phyloP scores from a whole-genome alignment of 495 filamentous ascomycete genomes.

The Apiosordaria backusii region DNA sequence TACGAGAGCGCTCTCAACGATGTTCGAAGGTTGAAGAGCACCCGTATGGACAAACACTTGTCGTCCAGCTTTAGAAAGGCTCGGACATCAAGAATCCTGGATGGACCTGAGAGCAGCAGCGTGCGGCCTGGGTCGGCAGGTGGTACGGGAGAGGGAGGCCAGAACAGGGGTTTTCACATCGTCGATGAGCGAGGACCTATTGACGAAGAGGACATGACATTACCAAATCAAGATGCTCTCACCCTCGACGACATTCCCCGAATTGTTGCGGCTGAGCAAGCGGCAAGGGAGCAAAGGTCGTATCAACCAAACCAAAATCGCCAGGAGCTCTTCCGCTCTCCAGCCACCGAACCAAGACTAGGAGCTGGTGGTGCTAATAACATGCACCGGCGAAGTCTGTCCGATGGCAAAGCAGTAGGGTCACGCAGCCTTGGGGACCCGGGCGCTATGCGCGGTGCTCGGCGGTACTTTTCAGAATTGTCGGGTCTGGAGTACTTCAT shows the following conservation, averaged over 20 bases:
- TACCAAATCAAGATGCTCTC: constrained; percentile 85
- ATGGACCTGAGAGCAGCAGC: constrained; percentile 78
- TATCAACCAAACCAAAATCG: constrained; percentile 75
- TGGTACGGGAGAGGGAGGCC: constrained; percentile 53
- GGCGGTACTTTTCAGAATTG: constrained; percentile 93
- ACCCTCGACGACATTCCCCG: constrained; percentile 97
- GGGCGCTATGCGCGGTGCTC: constrained; percentile 51
- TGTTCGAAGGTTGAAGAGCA: constrained; percentile 85
- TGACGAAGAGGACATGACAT: constrained; percentile 70
- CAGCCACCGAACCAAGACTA: constrained; percentile 61
- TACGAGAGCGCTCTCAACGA: constrained; percentile 96
- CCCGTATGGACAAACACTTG: constrained; percentile 86
- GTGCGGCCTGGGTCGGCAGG: constrained; percentile 78
- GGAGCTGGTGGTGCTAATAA: constrained; percentile 15
- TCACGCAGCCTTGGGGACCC: constrained; percentile 44
- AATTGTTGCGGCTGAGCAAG: constrained; percentile 89
- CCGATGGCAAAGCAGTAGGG: constrained; percentile 56
- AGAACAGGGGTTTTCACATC: constrained; percentile 63
- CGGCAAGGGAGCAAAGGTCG: constrained; percentile 80
- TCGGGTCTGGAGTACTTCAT: constrained; percentile 97
- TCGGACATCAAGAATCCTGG: constrained; percentile 85
- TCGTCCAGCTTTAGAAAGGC: constrained; percentile 89
- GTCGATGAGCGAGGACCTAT: constrained; percentile 79
- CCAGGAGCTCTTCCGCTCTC: constrained; percentile 66
- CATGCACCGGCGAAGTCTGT: constrained; percentile 77